Base-by-base conservation (phyloP, 176 grass and related monocot species). In the Coix lacrymajobi region DNA sequence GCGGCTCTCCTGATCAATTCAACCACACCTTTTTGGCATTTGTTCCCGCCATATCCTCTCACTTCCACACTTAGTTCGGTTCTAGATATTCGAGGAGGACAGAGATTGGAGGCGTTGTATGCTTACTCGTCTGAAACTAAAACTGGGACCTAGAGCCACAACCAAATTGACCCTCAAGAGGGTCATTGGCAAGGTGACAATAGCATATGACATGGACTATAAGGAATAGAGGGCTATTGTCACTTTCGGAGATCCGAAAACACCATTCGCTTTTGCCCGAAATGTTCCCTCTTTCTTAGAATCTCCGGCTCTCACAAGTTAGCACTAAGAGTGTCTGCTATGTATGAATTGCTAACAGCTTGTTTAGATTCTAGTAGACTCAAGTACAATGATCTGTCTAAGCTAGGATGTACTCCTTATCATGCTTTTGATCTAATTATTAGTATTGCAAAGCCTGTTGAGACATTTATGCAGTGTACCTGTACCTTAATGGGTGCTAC, bases 121-220 rank as follows among this genome's bases (percentile, higher is more conserved):
- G 7, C 15, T 17, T 78, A 78, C 57, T 78, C 75, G 1, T 78
- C 75, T 30, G 26, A 78, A 62, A 63, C 75, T 30, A 16, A 78
- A 62, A 63, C 25, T 8, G 25, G 37, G 6, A 17, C 7, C 20
- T 77, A 56, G 75, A 77, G 22, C 40, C 20, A 25, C 20, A 77
- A n/a, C n/a, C n/a, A n/a, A n/a, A 32, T 17, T 64, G 61, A 64
- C 5, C 2, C 7, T 7, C 61, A 66, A 36, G 32, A 19, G 64
- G 32, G 15, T 15, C 22, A 32, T 0, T 11, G 16, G 15, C 3
- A 37, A 17, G 64, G 34, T 66, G 64, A 32, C 41, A 44, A 17
- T 37, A 2, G 62, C 71, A 34, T 75, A 33, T 19, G 3, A 52
- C 30, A 75, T 34, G 45, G 45, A 34, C 17, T 5, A 13, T 37